Evolutionary conservation across 176 grass and related monocot genomes (phyloP).

Genomic region (Paspalum notatum): DNA sequence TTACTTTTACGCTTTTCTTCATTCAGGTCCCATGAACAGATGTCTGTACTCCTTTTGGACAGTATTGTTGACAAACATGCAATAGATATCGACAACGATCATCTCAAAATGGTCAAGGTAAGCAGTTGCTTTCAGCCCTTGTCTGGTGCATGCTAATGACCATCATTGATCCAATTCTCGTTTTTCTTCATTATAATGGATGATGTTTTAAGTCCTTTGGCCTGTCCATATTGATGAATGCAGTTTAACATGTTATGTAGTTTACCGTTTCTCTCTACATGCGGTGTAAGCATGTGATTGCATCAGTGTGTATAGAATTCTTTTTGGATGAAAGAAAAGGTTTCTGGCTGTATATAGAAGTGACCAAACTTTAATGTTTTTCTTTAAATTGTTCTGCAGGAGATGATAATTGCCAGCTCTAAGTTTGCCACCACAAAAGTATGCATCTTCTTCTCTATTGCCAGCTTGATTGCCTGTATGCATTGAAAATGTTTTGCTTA

Average conservation of each 20-base stretch:
- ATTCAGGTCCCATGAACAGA: constrained; percentile 84
- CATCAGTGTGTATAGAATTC: too few species aligned
- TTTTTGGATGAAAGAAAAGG: too few species aligned
- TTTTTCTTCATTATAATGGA: not conserved
- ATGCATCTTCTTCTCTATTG: constrained; percentile 38
- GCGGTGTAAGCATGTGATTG: not conserved
- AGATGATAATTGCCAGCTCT: constrained; percentile 91
- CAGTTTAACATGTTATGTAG: not conserved
- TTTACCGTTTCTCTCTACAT: not conserved
- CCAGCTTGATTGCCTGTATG: not conserved
- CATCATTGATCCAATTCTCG: not conserved
- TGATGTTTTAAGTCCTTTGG: not conserved
- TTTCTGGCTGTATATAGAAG: not conserved
- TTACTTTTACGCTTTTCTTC: constrained; percentile 17
- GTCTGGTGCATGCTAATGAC: not conserved
- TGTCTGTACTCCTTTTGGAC: constrained; percentile 83
- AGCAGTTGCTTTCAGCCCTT: constrained; percentile 28
- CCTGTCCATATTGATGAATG: constrained; percentile 6
- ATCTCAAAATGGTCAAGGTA: constrained; percentile 86
- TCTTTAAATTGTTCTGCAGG: constrained; percentile 49
- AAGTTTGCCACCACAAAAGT: constrained; percentile 55
- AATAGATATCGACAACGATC: constrained; percentile 80
- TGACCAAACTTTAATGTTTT: not conserved
- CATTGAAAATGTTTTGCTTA: constrained; percentile 10
- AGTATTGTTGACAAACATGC: constrained; percentile 81